These are phyloP conservation scores for Malus fusca DNA, from an alignment of 306 rosid species.

Conservation along the genomic window DNA sequence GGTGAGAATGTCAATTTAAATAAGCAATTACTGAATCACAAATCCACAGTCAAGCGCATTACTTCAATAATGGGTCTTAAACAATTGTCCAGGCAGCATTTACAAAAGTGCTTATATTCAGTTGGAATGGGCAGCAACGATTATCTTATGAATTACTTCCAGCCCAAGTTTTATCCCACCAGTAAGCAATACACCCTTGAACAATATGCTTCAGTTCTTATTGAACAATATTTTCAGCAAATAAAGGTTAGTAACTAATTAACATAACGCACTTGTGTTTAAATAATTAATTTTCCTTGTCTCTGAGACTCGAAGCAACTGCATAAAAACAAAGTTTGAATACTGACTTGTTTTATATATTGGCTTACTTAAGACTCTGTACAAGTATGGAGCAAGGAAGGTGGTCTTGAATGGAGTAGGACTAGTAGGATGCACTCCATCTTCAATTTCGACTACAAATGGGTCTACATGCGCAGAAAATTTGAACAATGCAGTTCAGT, in stretches of 20 bases:
- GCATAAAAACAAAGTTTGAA: not conserved
- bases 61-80: conserved; percentile 5
- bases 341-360: not conserved
- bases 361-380: conserved; percentile 17
- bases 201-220: conserved; percentile 33
- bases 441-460: conserved; percentile 6
- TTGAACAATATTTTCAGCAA: conserved; percentile 18
- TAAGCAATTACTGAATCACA: conserved; percentile 34
- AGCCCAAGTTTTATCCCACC: conserved; percentile 31
- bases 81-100: conserved; percentile 5
- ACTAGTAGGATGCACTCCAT: conserved; percentile 46
- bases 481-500: conserved; percentile 14
- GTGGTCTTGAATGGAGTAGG: conserved; percentile 30
- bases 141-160: conserved; percentile 49
- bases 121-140: conserved; percentile 53
- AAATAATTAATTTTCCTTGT: not conserved
- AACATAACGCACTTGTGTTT: not conserved
- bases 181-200: conserved; percentile 19
- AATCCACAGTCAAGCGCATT: conserved; percentile 13
- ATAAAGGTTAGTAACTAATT: conserved; percentile 26
- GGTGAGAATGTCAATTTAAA: conserved; percentile 30
- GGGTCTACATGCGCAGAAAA: conserved; percentile 27
- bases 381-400: conserved; percentile 44
- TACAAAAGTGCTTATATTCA: conserved; percentile 48
- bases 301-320: not conserved